Evolutionary conservation across 768 basidiomycete genomes (phyloP).

Genomic region (Tricholoma sp.): DNA sequence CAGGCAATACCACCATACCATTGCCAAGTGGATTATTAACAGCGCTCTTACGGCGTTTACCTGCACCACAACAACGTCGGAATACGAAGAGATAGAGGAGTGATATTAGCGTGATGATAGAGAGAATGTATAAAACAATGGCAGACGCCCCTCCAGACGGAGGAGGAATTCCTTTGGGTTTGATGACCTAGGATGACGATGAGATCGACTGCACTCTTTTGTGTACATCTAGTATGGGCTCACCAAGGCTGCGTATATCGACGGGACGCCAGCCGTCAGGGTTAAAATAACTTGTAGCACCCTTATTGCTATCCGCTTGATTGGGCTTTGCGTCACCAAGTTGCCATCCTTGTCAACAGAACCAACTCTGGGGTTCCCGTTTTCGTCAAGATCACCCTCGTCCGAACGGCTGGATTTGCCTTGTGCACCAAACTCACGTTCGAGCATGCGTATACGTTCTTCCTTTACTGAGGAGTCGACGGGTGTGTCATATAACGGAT

Average conservation of each 20-base stretch:
- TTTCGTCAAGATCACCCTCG: conserved; percentile 31
- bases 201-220: conserved; percentile 2
- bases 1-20: conserved; percentile 62
- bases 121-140: conserved; percentile 53
- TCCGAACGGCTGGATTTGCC: conserved; percentile 20
- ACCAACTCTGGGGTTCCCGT: conserved; percentile 49
- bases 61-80: conserved; percentile 50
- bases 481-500: conserved; percentile 35
- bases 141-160: conserved; percentile 47
- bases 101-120: conserved; percentile 45
- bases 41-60: conserved; percentile 25
- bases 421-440: conserved; percentile 58
- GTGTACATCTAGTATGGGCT: conserved; percentile 17
- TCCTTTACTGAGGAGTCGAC: conserved; percentile 54
- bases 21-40: conserved; percentile 22
- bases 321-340: conserved; percentile 60
- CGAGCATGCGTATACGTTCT: conserved; percentile 67
- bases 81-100: conserved; percentile 53
- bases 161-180: conserved; percentile 44
- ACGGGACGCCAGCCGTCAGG: conserved; percentile 45
- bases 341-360: conserved; percentile 53
- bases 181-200: conserved; percentile 44
- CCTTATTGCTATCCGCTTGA: conserved; percentile 47
- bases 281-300: conserved; percentile 46
- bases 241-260: conserved; percentile 62